Evolutionary conservation across 371 early-diverging fungal genomes (phyloP).

Genomic region (Phascolomyces articulosus): DNA sequence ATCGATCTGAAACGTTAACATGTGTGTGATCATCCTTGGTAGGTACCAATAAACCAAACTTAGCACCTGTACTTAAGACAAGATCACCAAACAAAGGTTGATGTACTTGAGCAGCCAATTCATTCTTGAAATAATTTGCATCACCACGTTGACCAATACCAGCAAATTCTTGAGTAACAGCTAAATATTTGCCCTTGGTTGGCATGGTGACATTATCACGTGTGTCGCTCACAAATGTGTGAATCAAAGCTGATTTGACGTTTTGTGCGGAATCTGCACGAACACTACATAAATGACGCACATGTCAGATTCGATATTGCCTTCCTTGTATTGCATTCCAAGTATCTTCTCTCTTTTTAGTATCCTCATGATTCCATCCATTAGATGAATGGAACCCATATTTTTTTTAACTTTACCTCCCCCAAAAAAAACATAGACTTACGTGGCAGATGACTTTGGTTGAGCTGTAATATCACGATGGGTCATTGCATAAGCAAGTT

Average conservation of each 20-base stretch:
- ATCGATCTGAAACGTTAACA: slow-evolving; percentile 78
- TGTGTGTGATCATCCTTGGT: slow-evolving; percentile 38
- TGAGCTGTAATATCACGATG: slow-evolving; percentile 77
- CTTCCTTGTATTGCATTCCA: no score
- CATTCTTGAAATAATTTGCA: slow-evolving; percentile 70
- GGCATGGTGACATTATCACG: slow-evolving; percentile 80
- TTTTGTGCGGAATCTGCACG: slow-evolving; percentile 84
- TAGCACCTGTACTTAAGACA: slow-evolving; percentile 37
- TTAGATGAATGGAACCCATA: no score
- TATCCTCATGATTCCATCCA: no score
- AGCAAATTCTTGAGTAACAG: slow-evolving; percentile 46
- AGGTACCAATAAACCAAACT: slow-evolving; percentile 67
- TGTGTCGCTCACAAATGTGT: slow-evolving; percentile 68
- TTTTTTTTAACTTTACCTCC: no score
- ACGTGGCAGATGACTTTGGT: slow-evolving; percentile 73
- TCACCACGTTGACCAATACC: slow-evolving; percentile 83
- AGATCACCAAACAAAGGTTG: slow-evolving; percentile 25
- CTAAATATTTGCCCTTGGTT: slow-evolving; percentile 68
- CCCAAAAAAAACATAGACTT: slow-evolving; percentile 11
- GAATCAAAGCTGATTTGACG: slow-evolving; percentile 75
- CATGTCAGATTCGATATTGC: not conserved
- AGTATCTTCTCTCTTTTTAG: no score
- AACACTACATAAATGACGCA: slow-evolving; percentile 51
- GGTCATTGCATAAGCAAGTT: slow-evolving; percentile 64
- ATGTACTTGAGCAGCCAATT: slow-evolving; percentile 60